Base-by-base conservation (phyloP, 2,329 filamentous ascomycete species). In the Tolypocladium amazonense region DNA sequence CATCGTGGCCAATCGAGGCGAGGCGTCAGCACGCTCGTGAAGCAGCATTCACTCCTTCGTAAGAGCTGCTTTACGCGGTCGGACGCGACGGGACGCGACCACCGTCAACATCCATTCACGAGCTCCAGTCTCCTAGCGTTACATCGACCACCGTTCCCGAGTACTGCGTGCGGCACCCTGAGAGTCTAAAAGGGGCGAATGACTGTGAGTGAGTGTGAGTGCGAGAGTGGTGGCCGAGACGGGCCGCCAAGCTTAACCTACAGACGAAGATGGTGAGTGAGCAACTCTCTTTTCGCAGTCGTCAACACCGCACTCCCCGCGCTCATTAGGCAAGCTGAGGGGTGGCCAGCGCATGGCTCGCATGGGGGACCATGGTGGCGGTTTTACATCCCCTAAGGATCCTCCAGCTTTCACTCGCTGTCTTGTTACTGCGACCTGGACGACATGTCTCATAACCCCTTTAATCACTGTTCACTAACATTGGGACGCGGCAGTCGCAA, bases 401-500 rank as follows among this genome's bases (percentile, higher is more conserved):
- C 11, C 9, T 11, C n/a, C 50, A 27, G n/a, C 4, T 18, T 11
- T 23, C 27, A 2, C 23, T 23, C n/a, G 43, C 3, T 35, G 7
- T 23, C 12, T 11, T 33, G 25, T 20, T 33, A 18, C 11, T 33
- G 47, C 25, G 30, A 25, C 47, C 11, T 47, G 12, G 43, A 47
- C 43, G 33, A 20, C 23, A 30, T 50, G 45, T 52, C 27, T 52
- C 47, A 35, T 30, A n/a, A n/a, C 27, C 30, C 18, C 50, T 14
- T 35, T 30, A 53, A 15, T 30, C 18, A 6, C 27, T 4, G 8
- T 35, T 30, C 23, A 20, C 58, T 61, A 14, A 53, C 43, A 25
- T 30, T 27, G 11, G 59, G 61, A 63, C 60, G 84, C 85, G 78
- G 69, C 81, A 96, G 82, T 96, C 92, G 65, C 94, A 99, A 77